Evolutionary conservation across 176 grass and related monocot species (phyloP).

Genomic region (Oryza nivara): DNA sequence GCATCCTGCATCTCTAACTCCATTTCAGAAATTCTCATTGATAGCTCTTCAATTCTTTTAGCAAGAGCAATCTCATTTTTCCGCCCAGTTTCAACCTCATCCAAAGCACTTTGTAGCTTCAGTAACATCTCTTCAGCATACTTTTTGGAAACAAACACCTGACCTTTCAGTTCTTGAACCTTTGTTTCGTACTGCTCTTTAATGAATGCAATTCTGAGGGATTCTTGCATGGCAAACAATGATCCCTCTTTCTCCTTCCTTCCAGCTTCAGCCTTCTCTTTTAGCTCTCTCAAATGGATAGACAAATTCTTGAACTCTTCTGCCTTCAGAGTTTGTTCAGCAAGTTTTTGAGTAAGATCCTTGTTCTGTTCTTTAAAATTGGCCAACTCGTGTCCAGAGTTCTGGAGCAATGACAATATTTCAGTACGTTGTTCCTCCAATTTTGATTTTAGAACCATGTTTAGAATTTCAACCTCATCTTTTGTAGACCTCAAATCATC

Average conservation of each 20-base stretch:
- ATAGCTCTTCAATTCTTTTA: constrained; percentile 93
- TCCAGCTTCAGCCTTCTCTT: constrained; percentile 84
- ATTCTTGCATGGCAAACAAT: constrained; percentile 75
- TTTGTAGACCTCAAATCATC: constrained; percentile 58
- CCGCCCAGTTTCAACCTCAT: constrained; percentile 85
- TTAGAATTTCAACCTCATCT: constrained; percentile 75
- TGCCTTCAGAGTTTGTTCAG: constrained; percentile 86
- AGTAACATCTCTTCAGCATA: constrained; percentile 98
- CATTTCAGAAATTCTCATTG: constrained; percentile 76
- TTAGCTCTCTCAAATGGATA: constrained; percentile 83
- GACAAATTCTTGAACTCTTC: constrained; percentile 92
- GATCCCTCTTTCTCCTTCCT: constrained; percentile 80
- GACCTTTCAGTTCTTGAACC: constrained; percentile 93
- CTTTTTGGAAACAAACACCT: constrained; percentile 74
- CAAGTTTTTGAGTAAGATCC: constrained; percentile 73
- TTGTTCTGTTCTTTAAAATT: constrained; percentile 74
- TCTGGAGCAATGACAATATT: constrained; percentile 58
- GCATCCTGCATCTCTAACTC: constrained; percentile 74
- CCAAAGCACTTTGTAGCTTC: constrained; percentile 89
- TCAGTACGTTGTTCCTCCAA: constrained; percentile 69
- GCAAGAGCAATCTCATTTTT: constrained; percentile 90
- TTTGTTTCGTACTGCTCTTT: constrained; percentile 97
- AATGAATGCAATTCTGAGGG: constrained; percentile 96
- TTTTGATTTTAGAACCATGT: constrained; percentile 77
- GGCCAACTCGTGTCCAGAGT: constrained; percentile 56